Evolutionary conservation across 331 rosid species (phyloP), one percentile per base, ranked within the genome.

Genomic region (Malus hybrid): DNA sequence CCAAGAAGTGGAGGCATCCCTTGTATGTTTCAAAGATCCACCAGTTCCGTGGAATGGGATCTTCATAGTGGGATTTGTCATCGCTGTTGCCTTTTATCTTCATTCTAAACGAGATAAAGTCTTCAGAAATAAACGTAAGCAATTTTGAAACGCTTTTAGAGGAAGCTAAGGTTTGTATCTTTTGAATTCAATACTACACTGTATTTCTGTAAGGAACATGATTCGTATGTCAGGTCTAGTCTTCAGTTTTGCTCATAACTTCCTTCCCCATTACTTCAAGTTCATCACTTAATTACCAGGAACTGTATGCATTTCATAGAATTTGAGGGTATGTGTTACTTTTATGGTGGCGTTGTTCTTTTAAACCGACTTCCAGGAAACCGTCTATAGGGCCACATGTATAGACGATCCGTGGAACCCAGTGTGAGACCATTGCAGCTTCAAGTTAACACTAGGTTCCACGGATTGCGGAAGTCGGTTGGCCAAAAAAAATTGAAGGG

Each of bases 121-220:
- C 76, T 95, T 95, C 85, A 90, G 88, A 79, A 95, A 84, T 82
- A 95, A 95, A 84, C 83, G 97, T 75, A 95, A 92, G 90, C 97
- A 90, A 81, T 95, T 95, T 86, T 95, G 96, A 94, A 66, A 82
- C 64, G 60, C 52, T 74, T 8, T 75, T 60, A 66, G 81, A 75
- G 75, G 83, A 77, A 29, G 65, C 46, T 48, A 57, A 79, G 50
- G 72, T 87, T 84, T 89, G 91, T 89, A 86, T 61, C 79, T 76
- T 86, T 86, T 78, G 74, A 75, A 72, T 76, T 72, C 75, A 85
- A 82, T 79, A 75, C 80, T 39, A 39, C 12, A 39, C 44, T 83
- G 89, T 87, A 87, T 72, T 80, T 81, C 80, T 81, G 82, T 83
- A 78, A 84, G 72, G 85, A 87, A 87, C 86, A 80, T 75, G 58